phyloP scores from a whole-genome alignment of 2,329 filamentous ascomycete species.

The Elsinoe ampelina region DNA sequence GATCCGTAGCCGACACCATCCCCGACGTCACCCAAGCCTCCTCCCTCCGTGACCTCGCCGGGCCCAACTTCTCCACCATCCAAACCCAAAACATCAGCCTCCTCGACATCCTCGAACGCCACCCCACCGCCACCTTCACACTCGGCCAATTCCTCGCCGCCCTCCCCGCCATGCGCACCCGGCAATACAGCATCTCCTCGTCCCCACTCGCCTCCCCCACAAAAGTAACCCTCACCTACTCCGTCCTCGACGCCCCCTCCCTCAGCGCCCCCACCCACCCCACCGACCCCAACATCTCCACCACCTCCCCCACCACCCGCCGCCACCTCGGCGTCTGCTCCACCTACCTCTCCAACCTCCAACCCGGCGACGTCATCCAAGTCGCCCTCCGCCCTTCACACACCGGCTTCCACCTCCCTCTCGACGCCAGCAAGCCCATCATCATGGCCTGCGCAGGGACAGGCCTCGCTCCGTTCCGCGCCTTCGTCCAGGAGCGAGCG shows the following conservation, averaged over 20 bases:
- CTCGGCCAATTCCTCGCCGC: slow-evolving; percentile 60
- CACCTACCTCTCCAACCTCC: slow-evolving; percentile 34
- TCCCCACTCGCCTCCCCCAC: slow-evolving; percentile 24
- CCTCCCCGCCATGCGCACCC: slow-evolving; percentile 60
- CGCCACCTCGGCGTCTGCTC: slow-evolving; percentile 36
- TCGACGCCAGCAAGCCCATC: slow-evolving; percentile 31
- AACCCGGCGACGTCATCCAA: slow-evolving; percentile 34
- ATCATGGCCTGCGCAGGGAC: slow-evolving; percentile 99
- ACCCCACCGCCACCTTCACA: slow-evolving; percentile 50
- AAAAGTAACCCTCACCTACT: slow-evolving; percentile 51
- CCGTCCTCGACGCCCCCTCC: slow-evolving; percentile 35
- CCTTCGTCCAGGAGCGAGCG: slow-evolving; percentile 87
- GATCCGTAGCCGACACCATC: slow-evolving; percentile 41
- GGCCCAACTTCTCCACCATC: slow-evolving; percentile 30
- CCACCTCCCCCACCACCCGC: not conserved
- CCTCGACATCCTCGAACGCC: slow-evolving; percentile 60
- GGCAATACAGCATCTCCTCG: slow-evolving; percentile 29
- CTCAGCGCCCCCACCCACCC: slow-evolving; percentile 9
- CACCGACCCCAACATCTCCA: not conserved
- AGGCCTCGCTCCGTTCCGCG: slow-evolving; percentile 95
- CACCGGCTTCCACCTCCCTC: slow-evolving; percentile 36
- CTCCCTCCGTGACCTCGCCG: slow-evolving; percentile 41
- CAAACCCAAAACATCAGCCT: slow-evolving; percentile 41
- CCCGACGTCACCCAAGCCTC: slow-evolving; percentile 41
- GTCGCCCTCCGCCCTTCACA: slow-evolving; percentile 34